Evolutionary conservation across 1,139 yeast genomes (phyloP).

Genomic region (Suhomyces taliae): DNA sequence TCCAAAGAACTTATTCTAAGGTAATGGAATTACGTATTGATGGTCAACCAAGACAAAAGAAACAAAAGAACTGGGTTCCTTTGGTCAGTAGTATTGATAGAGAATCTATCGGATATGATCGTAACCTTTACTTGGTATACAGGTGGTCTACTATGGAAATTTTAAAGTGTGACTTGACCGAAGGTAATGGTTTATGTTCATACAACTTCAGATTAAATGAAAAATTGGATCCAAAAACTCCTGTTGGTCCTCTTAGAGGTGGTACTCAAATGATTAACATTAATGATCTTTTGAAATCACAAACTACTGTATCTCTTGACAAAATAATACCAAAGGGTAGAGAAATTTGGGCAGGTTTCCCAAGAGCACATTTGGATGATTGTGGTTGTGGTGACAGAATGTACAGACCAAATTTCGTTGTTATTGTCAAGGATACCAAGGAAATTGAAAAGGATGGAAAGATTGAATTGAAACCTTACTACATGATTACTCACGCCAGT

Average conservation of each 20-base stretch:
- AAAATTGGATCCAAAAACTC: slow-evolving; percentile 1
- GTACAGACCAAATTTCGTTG: slow-evolving; percentile 29
- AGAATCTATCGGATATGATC: slow-evolving; percentile 25
- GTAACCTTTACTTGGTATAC: slow-evolving; percentile 32
- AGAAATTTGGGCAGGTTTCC: slow-evolving; percentile 28
- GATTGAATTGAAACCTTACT: slow-evolving; percentile 10
- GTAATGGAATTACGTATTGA: slow-evolving; percentile 30
- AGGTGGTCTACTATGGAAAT: slow-evolving; percentile 41
- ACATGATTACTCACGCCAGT: slow-evolving; percentile 26
- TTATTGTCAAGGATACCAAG: slow-evolving; percentile 19
- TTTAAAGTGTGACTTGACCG: slow-evolving; percentile 24
- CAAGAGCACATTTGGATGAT: slow-evolving; percentile 25
- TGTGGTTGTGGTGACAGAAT: slow-evolving; percentile 30
- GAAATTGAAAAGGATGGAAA: slow-evolving; percentile 5
- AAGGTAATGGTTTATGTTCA: slow-evolving; percentile 24
- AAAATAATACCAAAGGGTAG: slow-evolving; percentile 17
- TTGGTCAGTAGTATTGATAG: slow-evolving; percentile 29
- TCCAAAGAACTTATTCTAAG: slow-evolving; percentile 21
- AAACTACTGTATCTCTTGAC: slow-evolving; percentile 1
- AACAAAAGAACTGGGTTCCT: slow-evolving; percentile 50
- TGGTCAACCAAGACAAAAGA: slow-evolving; percentile 21
- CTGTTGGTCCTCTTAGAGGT: slow-evolving; percentile 27
- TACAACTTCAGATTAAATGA: slow-evolving; percentile 20
- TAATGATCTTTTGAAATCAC: slow-evolving; percentile 13
- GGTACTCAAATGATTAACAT: slow-evolving; percentile 26